phyloP scores from a whole-genome alignment of 139 green algal genomes.

The Chlorella sp. region DNA sequence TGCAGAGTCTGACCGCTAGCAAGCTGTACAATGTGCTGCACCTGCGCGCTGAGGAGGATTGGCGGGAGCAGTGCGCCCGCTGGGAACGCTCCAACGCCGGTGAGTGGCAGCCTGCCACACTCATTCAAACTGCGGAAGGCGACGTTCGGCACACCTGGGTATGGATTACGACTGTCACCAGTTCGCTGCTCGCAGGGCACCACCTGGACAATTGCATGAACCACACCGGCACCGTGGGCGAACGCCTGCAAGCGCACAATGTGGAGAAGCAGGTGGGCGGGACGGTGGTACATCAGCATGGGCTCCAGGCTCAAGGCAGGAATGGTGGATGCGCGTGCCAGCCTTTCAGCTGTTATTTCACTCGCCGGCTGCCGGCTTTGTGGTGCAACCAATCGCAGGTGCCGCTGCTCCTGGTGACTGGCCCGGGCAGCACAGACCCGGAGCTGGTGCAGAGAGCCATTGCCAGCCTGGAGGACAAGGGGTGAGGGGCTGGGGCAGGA shows the following conservation, averaged over 20 bases:
- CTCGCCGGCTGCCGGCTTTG: not conserved
- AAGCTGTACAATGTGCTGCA: conserved; percentile 46
- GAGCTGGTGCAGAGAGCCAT: not conserved
- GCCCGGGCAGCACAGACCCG: too few relatives aligned
- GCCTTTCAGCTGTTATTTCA: too few relatives aligned
- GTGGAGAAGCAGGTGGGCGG: not conserved
- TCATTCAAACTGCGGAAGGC: not conserved
- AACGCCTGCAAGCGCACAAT: not conserved
- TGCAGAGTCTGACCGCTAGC: not conserved
- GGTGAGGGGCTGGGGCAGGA: not conserved
- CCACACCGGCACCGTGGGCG: conserved; percentile 35
- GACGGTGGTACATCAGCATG: too few relatives aligned
- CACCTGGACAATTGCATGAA: conserved; percentile 57
- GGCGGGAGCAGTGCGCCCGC: conserved; percentile 46
- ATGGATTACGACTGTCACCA: not conserved
- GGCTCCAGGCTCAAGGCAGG: not conserved
- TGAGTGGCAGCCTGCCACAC: not conserved
- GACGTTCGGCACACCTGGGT: not conserved
- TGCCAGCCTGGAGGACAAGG: not conserved
- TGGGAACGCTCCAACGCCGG: not conserved
- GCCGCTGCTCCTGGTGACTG: not conserved
- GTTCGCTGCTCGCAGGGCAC: not conserved
- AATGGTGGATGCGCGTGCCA: too few relatives aligned
- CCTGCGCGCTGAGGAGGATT: conserved; percentile 52
- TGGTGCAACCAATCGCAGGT: not conserved